Base-by-base conservation (phyloP, 345 rosid species). In the Passiflora organensis region DNA sequence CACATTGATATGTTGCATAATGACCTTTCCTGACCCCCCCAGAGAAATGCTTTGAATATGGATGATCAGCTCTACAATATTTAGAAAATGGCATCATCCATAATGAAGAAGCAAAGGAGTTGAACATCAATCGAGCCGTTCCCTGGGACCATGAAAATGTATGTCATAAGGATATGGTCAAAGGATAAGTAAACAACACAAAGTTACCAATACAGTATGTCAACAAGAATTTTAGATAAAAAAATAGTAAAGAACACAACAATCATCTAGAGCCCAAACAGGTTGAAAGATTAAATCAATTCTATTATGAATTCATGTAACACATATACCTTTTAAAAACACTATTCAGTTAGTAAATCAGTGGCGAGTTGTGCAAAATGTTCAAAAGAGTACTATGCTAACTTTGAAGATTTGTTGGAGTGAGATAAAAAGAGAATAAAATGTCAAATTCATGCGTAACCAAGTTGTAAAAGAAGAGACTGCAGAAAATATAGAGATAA, bases 1-100 rank as follows among this genome's bases (percentile, higher is more conserved):
- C 43, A 15, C 43, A 41, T 6, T 41, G 43, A 41, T 41, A 41
- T 11, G 43, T 41, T 15, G 71, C 63, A 10, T 72, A 82, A 74
- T 73, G 72, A 68, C 41, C 66, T 62, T 80, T 89, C 73, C 69
- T 79, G 58, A 10, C 78, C 53, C 68, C 66, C 18, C 82, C 81
- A 52, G 85, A 78, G 64, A 86, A 78, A 79, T 86, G 94, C 68
- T 78, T 93, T 81, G 74, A 77, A 56, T 82, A 86, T 45, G 58
- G 70, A 74, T 67, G 78, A 50, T 89, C 95, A 42, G 84, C 62
- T 72, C 67, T 80, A 69, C 99, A 89, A 38, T 93, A 76, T 83
- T 93, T 81, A 17, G 99, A 89, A 69, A 82, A 76, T 32, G 99
- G 99, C 82, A 80, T 53, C 82, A 86, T 82, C 99, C 99, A 93